A percentile compares a stretch with the other conserved stretches of the same genome.
Conservation (phyloP, 78 protist species). For the Paulinella micropora region DNA sequence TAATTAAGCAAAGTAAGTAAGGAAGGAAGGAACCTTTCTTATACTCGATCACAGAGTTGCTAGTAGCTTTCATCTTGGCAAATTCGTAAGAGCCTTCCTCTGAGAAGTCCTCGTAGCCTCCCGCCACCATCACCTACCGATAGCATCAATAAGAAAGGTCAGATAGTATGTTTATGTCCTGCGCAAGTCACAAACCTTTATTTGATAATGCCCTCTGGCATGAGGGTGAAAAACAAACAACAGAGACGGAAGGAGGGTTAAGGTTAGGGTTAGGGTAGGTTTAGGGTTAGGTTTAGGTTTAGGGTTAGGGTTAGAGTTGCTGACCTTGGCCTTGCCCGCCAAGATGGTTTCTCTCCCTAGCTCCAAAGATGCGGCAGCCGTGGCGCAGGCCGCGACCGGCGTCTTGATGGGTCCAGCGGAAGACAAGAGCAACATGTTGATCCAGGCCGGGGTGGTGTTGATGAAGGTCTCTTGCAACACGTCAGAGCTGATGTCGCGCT, state of each 20-base stretch:
- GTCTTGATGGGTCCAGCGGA: conserved; percentile 52
- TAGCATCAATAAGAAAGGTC: too few species aligned
- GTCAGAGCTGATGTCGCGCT: conserved; percentile 5
- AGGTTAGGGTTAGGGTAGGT: too few species aligned
- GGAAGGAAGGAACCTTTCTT: too few species aligned
- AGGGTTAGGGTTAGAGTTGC: too few species aligned
- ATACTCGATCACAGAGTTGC: conserved; percentile 13
- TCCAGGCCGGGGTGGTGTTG: conserved; percentile 54
- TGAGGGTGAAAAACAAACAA: too few species aligned
- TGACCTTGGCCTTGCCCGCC: conserved; percentile 50
- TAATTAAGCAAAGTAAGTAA: too few species aligned
- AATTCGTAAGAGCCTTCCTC: conserved; percentile 37
- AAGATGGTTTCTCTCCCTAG: conserved; percentile 36
- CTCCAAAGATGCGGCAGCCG: conserved; percentile 53
- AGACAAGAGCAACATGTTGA: conserved; percentile 48
- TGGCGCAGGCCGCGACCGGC: conserved; percentile 63
- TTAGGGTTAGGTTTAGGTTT: too few species aligned
- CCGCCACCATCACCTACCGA: too few species aligned
- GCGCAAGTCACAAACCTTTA: too few species aligned
- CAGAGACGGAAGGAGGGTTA: too few species aligned
- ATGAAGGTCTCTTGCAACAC: conserved; percentile 36
- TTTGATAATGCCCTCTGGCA: too few species aligned
- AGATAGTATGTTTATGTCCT: too few species aligned
- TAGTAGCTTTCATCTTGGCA: conserved; percentile 48
- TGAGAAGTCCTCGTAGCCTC: conserved; percentile 9